A percentile compares a stretch with the other conserved stretches of the same genome.
phyloP scores from a whole-genome alignment of 129 eudicot genomes.

The Ambrosia artemisiifolia region DNA sequence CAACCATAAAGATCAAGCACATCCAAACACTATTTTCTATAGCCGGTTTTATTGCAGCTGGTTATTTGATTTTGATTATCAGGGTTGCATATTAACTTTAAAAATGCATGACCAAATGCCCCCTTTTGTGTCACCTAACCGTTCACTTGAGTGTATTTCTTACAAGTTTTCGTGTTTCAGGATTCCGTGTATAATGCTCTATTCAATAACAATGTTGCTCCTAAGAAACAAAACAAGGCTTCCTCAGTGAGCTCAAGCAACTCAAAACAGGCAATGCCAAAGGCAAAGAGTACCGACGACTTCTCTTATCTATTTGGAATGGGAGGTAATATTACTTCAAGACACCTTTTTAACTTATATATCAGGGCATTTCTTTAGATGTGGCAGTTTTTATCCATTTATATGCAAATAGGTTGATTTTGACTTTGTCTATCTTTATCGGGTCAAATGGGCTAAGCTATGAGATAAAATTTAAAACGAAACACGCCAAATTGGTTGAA shows the following conservation, averaged over 20 bases:
- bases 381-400: background rate
- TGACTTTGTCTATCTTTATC: background rate
- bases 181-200: conserved; percentile 52
- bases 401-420: background rate
- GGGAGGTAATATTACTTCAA: conserved; percentile 68
- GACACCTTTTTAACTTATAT: conserved; percentile 3
- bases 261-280: conserved; percentile 35
- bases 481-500: background rate
- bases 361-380: background rate
- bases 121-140: conserved; percentile 1
- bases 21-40: background rate
- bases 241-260: conserved; percentile 23
- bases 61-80: background rate
- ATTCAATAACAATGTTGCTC: conserved; percentile 36
- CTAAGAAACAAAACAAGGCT: conserved; percentile 29
- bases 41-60: background rate
- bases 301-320: conserved; percentile 64
- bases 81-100: background rate
- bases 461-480: background rate
- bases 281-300: conserved; percentile 42
- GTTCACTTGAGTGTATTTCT: background rate
- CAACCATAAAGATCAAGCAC: background rate
- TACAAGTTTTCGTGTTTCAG: conserved; percentile 31
- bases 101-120: background rate
- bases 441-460: conserved; percentile 1